Base-by-base conservation (phyloP, 768 basidiomycete genomes). In the Mycena olivaceomarginata region DNA sequence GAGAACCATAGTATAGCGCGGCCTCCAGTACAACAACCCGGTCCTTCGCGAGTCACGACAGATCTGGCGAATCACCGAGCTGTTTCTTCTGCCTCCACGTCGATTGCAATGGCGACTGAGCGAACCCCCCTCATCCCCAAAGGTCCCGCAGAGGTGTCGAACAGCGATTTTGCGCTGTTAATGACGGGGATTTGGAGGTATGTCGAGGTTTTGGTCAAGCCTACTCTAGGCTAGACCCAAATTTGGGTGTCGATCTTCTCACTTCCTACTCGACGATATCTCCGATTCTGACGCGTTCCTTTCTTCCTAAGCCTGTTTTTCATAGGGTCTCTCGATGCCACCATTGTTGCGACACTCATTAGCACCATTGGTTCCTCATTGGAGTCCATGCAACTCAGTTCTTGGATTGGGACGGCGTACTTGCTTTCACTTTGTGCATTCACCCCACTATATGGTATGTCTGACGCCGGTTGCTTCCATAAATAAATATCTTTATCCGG, bases 381-480 rank as follows among this genome's bases (percentile, higher is more conserved):
- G 80, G 85, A 89, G 81, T 89, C 90, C 79, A 89, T 89, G 48
- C 88, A 89, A 72, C 88, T 91, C 46, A 88, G 92, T 22, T 91
- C 91, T 0, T 93, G 94, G 83, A 89, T 94, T 70, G 93, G 93
- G 16, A 93, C 92, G 11, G 88, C 92, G 5, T 93, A 94, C 82
- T 84, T 94, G 75, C 89, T 94, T 7, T 91, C 91, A 59, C 88
- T 94, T 39, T 93, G 92, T 73, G 93, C 91, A 82, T 93, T 93
- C 82, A 93, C 93, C n/a, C 93, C 93, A 60, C 82, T 92, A 57
- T 92, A 93, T 83, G 92, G 92, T 22, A 22, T 11, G 62, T 43
- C 9, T 41, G 62, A 43, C 11, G 15, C 31, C 31, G 31, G 37
- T 5, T 60, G 16, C 37, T 4, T 43, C n/a, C 40, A n/a, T 11